Evolutionary conservation across 1,139 yeast genomes (phyloP).

Genomic region (Blastobotrys illinoisensis): DNA sequence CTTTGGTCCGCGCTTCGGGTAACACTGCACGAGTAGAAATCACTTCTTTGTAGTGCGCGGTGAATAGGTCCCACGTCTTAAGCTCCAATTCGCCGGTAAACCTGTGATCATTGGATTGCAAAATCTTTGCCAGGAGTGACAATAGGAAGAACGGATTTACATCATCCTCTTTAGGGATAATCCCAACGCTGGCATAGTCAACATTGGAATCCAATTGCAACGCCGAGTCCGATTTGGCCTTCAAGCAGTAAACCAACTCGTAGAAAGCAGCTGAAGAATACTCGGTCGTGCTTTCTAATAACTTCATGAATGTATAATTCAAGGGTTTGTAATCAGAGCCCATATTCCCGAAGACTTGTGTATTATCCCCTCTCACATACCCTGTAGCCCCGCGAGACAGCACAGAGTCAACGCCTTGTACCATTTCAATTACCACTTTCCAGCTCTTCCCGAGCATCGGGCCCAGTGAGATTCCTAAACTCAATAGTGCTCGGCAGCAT

Average conservation of each 20-base stretch:
- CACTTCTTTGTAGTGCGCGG: slow-evolving; percentile 44
- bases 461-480: slow-evolving; percentile 75
- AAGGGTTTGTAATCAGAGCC: slow-evolving; percentile 47
- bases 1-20: slow-evolving; percentile 42
- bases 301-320: slow-evolving; percentile 50
- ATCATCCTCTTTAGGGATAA: neutral
- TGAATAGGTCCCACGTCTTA: slow-evolving; percentile 41
- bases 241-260: slow-evolving; percentile 26
- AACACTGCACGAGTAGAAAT: slow-evolving; percentile 36
- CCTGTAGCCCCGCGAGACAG: slow-evolving; percentile 32
- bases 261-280: slow-evolving; percentile 41
- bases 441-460: slow-evolving; percentile 63
- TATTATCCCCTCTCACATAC: slow-evolving; percentile 13
- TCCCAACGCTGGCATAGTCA: neutral
- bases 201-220: neutral
- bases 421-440: slow-evolving; percentile 59
- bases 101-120: slow-evolving; percentile 40
- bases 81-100: slow-evolving; percentile 38
- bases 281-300: slow-evolving; percentile 31
- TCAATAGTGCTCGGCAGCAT: slow-evolving; percentile 73
- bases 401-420: slow-evolving; percentile 64
- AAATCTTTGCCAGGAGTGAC: neutral
- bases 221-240: neutral
- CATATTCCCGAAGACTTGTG: slow-evolving; percentile 22
- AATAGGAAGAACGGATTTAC: neutral